Conservation (phyloP, 495 filamentous ascomycete species). For the Trichoderma virens region DNA sequence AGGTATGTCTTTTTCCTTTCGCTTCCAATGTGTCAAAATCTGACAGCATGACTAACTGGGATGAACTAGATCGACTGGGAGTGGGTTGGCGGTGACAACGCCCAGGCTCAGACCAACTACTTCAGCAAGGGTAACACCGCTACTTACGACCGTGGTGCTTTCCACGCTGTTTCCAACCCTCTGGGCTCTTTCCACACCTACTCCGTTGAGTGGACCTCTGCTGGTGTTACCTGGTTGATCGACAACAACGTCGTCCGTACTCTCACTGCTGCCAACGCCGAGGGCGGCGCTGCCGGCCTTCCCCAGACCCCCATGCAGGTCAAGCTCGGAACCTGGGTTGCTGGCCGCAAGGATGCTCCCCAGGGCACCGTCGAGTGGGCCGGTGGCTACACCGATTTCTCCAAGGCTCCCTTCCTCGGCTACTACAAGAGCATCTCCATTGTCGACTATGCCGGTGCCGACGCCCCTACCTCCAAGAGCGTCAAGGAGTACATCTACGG, state of each 20-base stretch:
- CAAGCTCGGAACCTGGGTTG: constrained; percentile 82
- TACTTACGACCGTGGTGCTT: constrained; percentile 63
- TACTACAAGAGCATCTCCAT: constrained; percentile 72
- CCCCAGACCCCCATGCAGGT: constrained; percentile 89
- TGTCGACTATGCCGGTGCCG: constrained; percentile 83
- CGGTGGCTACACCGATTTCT: constrained; percentile 71
- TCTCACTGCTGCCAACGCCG: constrained; percentile 49
- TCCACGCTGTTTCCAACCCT: constrained; percentile 48
- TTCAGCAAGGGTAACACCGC: constrained; percentile 82
- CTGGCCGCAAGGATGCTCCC: constrained; percentile 59
- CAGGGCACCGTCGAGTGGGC: constrained; percentile 84
- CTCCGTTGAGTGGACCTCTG: constrained; percentile 74
- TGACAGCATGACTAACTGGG: not conserved
- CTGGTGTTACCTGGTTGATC: constrained; percentile 74
- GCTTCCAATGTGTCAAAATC: not conserved
- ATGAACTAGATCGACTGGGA: constrained; percentile 65
- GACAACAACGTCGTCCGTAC: constrained; percentile 65
- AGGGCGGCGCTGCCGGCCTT: constrained; percentile 56
- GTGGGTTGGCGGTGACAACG: constrained; percentile 55
- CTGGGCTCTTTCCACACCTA: constrained; percentile 66
- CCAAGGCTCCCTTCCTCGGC: constrained; percentile 72
- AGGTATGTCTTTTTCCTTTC: constrained; percentile 24
- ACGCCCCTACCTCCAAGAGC: constrained; percentile 49
- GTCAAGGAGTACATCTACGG: constrained; percentile 66
- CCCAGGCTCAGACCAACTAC: constrained; percentile 79